Evolutionary conservation across 2,329 filamentous ascomycete species (phyloP).

Genomic region (Cadophora sp.): DNA sequence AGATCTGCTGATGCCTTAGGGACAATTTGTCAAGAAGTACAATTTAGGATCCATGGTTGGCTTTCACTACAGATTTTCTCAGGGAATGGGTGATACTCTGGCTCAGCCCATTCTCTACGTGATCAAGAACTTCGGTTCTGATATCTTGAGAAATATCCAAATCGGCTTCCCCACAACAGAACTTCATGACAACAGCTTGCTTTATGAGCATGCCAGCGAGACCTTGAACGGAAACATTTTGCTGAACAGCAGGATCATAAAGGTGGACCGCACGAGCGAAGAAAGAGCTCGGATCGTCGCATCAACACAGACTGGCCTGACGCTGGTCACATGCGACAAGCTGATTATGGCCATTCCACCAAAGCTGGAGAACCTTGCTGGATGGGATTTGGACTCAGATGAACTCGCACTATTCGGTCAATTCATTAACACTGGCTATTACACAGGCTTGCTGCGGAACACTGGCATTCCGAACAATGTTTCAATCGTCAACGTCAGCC

Average conservation of each 20-base stretch:
- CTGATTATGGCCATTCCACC: conserved; percentile 53
- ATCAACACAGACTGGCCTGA: conserved; percentile 41
- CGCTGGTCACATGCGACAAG: conserved; percentile 48
- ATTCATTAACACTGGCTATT: conserved; percentile 49
- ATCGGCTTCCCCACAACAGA: conserved; percentile 28
- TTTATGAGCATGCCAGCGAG: conserved; percentile 26
- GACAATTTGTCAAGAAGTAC: conserved; percentile 37
- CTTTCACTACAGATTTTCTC: conserved; percentile 49
- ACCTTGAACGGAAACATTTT: conserved; percentile 26
- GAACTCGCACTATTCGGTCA: conserved; percentile 49
- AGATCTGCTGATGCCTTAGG: conserved; percentile 36
- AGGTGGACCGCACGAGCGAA: conserved; percentile 24
- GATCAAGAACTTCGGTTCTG: conserved; percentile 49
- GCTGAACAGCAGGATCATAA: conserved; percentile 28
- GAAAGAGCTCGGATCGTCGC: conserved; percentile 42
- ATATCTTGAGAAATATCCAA: conserved; percentile 26
- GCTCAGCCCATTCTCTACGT: conserved; percentile 53
- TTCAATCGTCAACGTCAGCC: conserved; percentile 40
- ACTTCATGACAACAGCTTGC: conserved; percentile 26
- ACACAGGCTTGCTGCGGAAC: conserved; percentile 47
- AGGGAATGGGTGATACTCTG: conserved; percentile 53
- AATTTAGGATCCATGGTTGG: conserved; percentile 50
- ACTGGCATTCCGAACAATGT: conserved; percentile 44
- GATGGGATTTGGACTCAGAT: conserved; percentile 45
- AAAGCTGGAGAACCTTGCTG: conserved; percentile 44